phyloP scores from a whole-genome alignment of 2,329 filamentous ascomycete species.

The Dactylellina parvicollis region DNA sequence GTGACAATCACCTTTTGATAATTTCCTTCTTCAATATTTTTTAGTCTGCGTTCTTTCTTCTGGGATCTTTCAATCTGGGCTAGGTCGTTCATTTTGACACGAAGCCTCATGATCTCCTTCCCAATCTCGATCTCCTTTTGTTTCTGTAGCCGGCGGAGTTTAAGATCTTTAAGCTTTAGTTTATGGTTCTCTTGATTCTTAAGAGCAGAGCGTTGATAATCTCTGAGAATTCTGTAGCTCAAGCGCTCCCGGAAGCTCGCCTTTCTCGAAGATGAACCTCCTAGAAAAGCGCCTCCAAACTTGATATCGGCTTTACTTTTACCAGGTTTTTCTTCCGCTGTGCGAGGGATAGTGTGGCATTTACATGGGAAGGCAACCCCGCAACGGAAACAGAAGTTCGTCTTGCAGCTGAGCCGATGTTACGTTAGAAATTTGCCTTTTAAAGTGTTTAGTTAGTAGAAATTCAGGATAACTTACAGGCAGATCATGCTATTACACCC shows the following conservation, averaged over 20 bases:
- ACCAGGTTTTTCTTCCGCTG: neutral
- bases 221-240: conserved; percentile 17
- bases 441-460: neutral
- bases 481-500: conserved; percentile 48
- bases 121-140: conserved; percentile 16
- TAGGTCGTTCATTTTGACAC: conserved; percentile 34
- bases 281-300: conserved; percentile 11
- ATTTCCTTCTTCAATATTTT: neutral
- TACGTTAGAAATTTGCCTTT: neutral
- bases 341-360: conserved; percentile 8
- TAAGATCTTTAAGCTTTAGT: conserved; percentile 31
- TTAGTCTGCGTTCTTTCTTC: neutral
- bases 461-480: conserved; percentile 21
- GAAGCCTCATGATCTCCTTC: conserved; percentile 24
- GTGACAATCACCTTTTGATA: conserved; percentile 18
- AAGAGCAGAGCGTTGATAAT: neutral
- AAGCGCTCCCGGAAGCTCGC: conserved; percentile 5
- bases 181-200: conserved; percentile 17
- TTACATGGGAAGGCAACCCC: conserved; percentile 9
- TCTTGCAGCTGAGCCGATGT: conserved; percentile 15
- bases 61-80: conserved; percentile 2
- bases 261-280: neutral
- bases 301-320: conserved; percentile 32
- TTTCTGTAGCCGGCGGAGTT: conserved; percentile 1
- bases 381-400: conserved; percentile 43